A percentile compares a stretch with the other conserved stretches of the same genome.
Evolutionary conservation across 345 rosid genomes (phyloP).

Genomic region (Draba incana): DNA sequence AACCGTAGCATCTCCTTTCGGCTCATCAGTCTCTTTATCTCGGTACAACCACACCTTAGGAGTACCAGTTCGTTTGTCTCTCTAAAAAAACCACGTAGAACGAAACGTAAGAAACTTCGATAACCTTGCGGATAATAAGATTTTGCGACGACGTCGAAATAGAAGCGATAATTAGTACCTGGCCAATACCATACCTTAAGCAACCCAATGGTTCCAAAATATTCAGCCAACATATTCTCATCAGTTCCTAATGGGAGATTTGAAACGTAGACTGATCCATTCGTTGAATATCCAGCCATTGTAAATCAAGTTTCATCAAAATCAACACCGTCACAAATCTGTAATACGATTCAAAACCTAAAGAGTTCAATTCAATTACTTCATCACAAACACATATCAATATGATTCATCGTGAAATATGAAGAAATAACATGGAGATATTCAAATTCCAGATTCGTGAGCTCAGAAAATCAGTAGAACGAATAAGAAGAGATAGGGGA

Average conservation of each 20-base stretch:
- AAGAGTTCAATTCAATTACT: not conserved
- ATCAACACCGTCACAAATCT: constrained; percentile 25
- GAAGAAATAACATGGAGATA: constrained; percentile 1
- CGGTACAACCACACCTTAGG: constrained; percentile 94
- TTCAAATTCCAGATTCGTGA: not conserved
- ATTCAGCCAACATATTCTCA: constrained; percentile 84
- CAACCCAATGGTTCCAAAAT: constrained; percentile 94
- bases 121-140: not conserved
- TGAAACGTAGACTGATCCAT: constrained; percentile 83
- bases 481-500: not conserved
- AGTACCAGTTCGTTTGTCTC: constrained; percentile 86
- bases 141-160: not conserved
- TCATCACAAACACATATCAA: not conserved
- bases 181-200: constrained; percentile 68
- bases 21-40: constrained; percentile 88
- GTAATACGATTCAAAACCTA: constrained; percentile 6
- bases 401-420: too few species aligned
- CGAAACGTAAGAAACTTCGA: not conserved
- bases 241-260: constrained; percentile 89
- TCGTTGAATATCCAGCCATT: constrained; percentile 71
- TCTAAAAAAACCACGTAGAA: constrained; percentile 43
- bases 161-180: constrained; percentile 39
- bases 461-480: constrained; percentile 4
- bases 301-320: constrained; percentile 57
- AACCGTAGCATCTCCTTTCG: constrained; percentile 95